A percentile compares a stretch with the other conserved stretches of the same genome.
These are phyloP conservation scores for Colletotrichum echinochloae DNA, from an alignment of 2,329 filamentous ascomycete genomes.

Conservation along the genomic window DNA sequence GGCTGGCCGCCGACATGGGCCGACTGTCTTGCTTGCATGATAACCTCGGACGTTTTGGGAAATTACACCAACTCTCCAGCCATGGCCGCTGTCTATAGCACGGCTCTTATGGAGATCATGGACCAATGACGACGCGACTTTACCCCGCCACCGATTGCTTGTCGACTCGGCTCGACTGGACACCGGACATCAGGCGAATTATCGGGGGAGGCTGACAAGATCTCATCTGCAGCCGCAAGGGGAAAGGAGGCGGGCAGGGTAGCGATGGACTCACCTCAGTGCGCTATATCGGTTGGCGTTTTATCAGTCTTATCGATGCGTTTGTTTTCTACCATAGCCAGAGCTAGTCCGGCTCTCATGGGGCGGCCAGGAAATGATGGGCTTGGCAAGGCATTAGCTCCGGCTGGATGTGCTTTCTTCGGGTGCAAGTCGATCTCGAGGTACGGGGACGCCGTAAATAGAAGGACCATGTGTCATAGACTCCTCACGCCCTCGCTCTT, in stretches of 20 bases:
- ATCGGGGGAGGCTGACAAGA: constrained; percentile 39
- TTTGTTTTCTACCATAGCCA: constrained; percentile 43
- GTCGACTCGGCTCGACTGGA: constrained; percentile 32
- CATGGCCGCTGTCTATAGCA: constrained; percentile 52
- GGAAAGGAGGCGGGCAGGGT: constrained; percentile 27
- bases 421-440: constrained; percentile 2
- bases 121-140: constrained; percentile 49
- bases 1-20: constrained; percentile 46
- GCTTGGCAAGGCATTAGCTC: constrained; percentile 12
- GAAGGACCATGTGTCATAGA: constrained; percentile 13
- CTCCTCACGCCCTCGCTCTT: constrained; percentile 5
- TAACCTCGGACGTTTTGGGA: constrained; percentile 57
- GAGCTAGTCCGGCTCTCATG: constrained; percentile 10
- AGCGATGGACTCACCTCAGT: constrained; percentile 31
- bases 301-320: constrained; percentile 40
- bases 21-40: constrained; percentile 55
- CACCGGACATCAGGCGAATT: constrained; percentile 18
- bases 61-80: constrained; percentile 56
- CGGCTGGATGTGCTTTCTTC: constrained; percentile 4
- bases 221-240: constrained; percentile 32
- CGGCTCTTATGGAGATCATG: constrained; percentile 53
- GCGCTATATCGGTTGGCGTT: constrained; percentile 35
- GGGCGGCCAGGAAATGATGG: constrained; percentile 22
- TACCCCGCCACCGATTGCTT: constrained; percentile 41
- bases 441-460: constrained; percentile 14